Evolutionary conservation across 306 rosid species (phyloP), one percentile per base, ranked within the genome.

Genomic region (Purshia tridentata): DNA sequence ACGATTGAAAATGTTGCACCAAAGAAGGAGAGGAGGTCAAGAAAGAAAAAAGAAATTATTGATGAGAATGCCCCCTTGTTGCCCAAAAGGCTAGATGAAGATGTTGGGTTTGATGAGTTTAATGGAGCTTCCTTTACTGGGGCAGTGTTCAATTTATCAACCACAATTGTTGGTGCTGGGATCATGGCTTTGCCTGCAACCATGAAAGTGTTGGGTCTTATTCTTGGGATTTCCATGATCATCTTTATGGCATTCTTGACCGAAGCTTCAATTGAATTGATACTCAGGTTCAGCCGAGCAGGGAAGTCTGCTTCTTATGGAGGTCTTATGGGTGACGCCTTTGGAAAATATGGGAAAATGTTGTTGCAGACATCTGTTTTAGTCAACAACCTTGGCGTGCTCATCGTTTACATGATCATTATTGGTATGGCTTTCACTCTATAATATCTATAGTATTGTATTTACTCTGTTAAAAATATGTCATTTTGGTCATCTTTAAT

Each of bases 101-200:
- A 71, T 65, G 75, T 6, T 16, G 83, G 67, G 41, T 88, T 86
- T 79, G 88, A 82, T 60, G 98, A 88, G 61, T 86, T 90, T 65
- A 82, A 88, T 74, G 98, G 98, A 46, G 96, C 94, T 75, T 92
- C 98, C 19, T 92, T 90, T 78, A 74, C 90, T 44, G 96, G 98
- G n/a, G 98, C 89, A 18, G 96, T 90, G 45, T 88, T 92, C 75
- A 92, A 92, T 72, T 90, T 92, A 22, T 86, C 98, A 6, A 92
- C 98, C 68, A 88, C 98, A 55, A 78, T 88, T 63, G 86, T 92
- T 71, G 98, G 98, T 66, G 96, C 98, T 35, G 98, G 98, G 60
- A 90, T 92, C 79, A 92, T 92, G 98, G 91, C 89, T 42, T 82
- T 92, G 81, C 98, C 98, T 14, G 98, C 98, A 11, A 85, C 92